Evolutionary conservation across 1,139 yeast genomes (phyloP), one percentile per base, ranked within the genome.

Genomic region (Scheffersomyces lignicola): DNA sequence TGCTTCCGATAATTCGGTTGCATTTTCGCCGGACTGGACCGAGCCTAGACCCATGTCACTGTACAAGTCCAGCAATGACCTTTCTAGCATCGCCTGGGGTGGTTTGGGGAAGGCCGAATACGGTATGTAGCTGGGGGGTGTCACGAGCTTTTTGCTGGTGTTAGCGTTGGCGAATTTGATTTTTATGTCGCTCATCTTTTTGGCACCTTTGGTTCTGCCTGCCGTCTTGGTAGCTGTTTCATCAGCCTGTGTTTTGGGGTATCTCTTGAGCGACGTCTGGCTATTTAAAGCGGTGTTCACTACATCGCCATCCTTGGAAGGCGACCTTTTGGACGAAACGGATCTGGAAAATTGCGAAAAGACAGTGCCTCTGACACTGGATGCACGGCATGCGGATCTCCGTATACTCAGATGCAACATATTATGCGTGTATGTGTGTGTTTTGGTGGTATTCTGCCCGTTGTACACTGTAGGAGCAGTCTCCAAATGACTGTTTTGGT

Each of bases 261-360:
- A 13, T 10, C 12, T 28, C 5, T 11, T 5, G n/a, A n/a, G n/a
- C n/a, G n/a, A n/a, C n/a, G n/a, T n/a, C n/a, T n/a, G n/a, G n/a
- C n/a, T n/a, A n/a, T 22, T 11, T n/a, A n/a, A 41, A 11, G 58
- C 95, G 8, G 79, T 87, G 41, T 68, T 83, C 32, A 75, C n/a
- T n/a, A n/a, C n/a, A n/a, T n/a, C 23, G 23, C 23, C 28, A 24
- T 24, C 28, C 16, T 24, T 24, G 7, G n/a, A 7, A 4, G 28
- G 16, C 5, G 28, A n/a, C n/a, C n/a, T n/a, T n/a, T n/a, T n/a
- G n/a, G n/a, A n/a, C n/a, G n/a, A n/a, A n/a, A n/a, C n/a, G n/a
- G n/a, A n/a, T n/a, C n/a, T n/a, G n/a, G n/a, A n/a, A n/a, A n/a
- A n/a, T n/a, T n/a, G n/a, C n/a, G n/a, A n/a, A n/a, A n/a, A n/a